Evolutionary conservation across 2,329 filamentous ascomycete genomes (phyloP).

Genomic region (Diaporthe sp.): DNA sequence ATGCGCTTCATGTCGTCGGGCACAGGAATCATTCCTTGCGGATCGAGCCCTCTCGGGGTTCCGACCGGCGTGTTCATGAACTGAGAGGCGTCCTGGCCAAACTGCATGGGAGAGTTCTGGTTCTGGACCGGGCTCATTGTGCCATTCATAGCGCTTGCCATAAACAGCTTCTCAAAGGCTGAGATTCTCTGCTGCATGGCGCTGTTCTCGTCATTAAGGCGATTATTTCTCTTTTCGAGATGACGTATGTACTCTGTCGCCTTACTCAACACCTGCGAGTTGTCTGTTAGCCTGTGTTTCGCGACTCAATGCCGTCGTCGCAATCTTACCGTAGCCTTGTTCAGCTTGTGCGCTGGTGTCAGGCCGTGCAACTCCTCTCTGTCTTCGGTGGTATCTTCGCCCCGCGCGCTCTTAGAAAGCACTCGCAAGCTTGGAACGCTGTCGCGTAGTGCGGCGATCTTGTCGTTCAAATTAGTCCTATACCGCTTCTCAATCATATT

Average conservation of each 20-base stretch:
- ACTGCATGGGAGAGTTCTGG: slow-evolving; percentile 66
- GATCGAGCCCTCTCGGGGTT: slow-evolving; percentile 55
- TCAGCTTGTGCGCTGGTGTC: slow-evolving; percentile 91
- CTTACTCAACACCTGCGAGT: slow-evolving; percentile 80
- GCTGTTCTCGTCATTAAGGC: slow-evolving; percentile 83
- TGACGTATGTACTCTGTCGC: slow-evolving; percentile 97
- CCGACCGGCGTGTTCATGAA: slow-evolving; percentile 60
- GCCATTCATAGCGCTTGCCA: slow-evolving; percentile 78
- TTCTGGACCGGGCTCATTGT: slow-evolving; percentile 67
- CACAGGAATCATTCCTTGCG: slow-evolving; percentile 74
- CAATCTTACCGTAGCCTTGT: slow-evolving; percentile 85
- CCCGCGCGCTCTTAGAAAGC: slow-evolving; percentile 79
- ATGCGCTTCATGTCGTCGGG: slow-evolving; percentile 75
- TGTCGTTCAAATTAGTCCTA: slow-evolving; percentile 95
- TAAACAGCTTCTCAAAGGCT: slow-evolving; percentile 83
- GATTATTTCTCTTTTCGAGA: slow-evolving; percentile 89
- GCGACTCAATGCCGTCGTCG: background rate
- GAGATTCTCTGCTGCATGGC: slow-evolving; percentile 83
- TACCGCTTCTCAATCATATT: slow-evolving; percentile 99
- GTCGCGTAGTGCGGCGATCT: slow-evolving; percentile 91
- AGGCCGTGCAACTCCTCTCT: slow-evolving; percentile 85
- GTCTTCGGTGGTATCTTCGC: slow-evolving; percentile 78
- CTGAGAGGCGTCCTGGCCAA: slow-evolving; percentile 56
- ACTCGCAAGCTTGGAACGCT: slow-evolving; percentile 91
- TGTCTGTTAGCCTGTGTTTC: slow-evolving; percentile 24